Evolutionary conservation across 306 rosid genomes (phyloP).

Genomic region (Chamaecrista fasciculata): DNA sequence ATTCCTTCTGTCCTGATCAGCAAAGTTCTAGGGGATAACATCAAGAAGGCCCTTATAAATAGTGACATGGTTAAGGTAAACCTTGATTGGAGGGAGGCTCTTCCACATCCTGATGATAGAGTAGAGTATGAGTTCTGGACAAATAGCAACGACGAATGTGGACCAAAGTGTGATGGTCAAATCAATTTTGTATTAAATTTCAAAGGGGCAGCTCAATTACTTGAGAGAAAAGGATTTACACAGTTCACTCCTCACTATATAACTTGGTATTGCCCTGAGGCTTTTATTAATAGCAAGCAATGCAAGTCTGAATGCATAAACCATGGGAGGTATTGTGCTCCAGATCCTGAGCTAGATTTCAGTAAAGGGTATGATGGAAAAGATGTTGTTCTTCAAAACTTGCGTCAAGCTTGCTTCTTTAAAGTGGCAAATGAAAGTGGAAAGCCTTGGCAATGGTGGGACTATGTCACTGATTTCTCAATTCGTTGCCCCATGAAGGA

Average conservation of each 20-base stretch:
- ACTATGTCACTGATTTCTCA: conserved; percentile 85
- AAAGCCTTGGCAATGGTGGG: conserved; percentile 99
- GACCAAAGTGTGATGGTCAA: conserved; percentile 81
- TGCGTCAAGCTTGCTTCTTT: conserved; percentile 89
- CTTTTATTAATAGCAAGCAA: conserved; percentile 70
- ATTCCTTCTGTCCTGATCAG: conserved; percentile 90
- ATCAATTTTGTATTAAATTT: conserved; percentile 70
- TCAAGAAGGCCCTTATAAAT: conserved; percentile 61
- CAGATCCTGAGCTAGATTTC: conserved; percentile 96
- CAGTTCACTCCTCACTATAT: conserved; percentile 91
- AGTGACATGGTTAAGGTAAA: conserved; percentile 71
- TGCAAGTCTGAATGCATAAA: conserved; percentile 93
- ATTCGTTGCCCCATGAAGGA: conserved; percentile 94
- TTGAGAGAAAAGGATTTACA: conserved; percentile 79
- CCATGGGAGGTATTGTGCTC: conserved; percentile 92
- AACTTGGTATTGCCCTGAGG: conserved; percentile 93
- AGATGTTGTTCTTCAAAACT: conserved; percentile 88
- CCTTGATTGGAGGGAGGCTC: conserved; percentile 97
- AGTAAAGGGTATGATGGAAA: conserved; percentile 89
- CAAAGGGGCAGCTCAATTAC: conserved; percentile 89
- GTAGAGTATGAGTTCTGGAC: conserved; percentile 98
- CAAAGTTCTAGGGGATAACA: conserved; percentile 73
- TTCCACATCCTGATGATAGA: conserved; percentile 97
- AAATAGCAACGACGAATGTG: conserved; percentile 93
- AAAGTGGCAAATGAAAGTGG: conserved; percentile 92